Percentiles rank a stretch among this genome's conserved stretches.
These are phyloP conservation scores for Besnoitia besnoiti DNA, from an alignment of 169 alveolate species.

Conservation along the genomic window DNA sequence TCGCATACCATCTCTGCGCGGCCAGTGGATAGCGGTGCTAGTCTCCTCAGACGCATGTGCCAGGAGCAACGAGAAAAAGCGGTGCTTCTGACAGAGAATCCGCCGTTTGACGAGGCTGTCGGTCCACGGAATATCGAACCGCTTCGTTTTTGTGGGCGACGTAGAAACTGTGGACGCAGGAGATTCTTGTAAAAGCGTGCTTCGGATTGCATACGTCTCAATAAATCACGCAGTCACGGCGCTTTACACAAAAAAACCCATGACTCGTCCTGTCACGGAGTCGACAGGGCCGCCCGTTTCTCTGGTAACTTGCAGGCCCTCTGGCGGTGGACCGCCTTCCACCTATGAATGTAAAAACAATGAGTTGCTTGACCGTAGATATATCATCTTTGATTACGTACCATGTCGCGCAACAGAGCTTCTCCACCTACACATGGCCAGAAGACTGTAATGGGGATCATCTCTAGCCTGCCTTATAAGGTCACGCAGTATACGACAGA, in stretches of 20 bases:
- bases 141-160: too few species aligned
- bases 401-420: constrained; percentile 33
- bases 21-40: background rate
- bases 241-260: background rate
- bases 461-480: too few species aligned
- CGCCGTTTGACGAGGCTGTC: too few species aligned
- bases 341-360: background rate
- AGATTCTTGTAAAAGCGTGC: background rate
- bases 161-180: background rate
- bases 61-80: background rate
- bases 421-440: constrained; percentile 41
- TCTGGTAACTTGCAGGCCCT: background rate
- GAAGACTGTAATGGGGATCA: background rate
- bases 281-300: background rate
- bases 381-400: background rate
- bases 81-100: background rate
- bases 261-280: background rate
- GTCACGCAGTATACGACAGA: background rate
- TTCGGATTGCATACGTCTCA: background rate
- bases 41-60: background rate
- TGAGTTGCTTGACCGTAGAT: background rate
- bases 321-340: constrained; percentile 15
- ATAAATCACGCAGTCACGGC: background rate
- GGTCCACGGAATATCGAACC: too few species aligned
- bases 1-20: background rate